phyloP scores from a whole-genome alignment of 331 rosid genomes.

The Rhamnella rubrinervis region DNA sequence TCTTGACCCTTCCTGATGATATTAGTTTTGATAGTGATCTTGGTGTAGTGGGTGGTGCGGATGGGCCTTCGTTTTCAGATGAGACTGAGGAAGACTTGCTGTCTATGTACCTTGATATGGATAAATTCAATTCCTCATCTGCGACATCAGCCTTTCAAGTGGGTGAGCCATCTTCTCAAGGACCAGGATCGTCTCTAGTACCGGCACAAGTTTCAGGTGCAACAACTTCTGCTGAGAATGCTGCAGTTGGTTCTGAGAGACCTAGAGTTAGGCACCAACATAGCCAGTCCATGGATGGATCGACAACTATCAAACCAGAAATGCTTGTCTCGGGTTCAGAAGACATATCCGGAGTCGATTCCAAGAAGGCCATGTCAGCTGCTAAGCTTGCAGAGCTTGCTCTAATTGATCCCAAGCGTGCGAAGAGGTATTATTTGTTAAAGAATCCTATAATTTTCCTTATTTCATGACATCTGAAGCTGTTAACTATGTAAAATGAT shows the following conservation, averaged over 20 bases:
- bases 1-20: conserved; percentile 87
- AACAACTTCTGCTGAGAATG: conserved; percentile 43
- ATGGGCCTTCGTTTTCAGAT: conserved; percentile 85
- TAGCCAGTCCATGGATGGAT: conserved; percentile 98
- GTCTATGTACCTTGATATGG: conserved; percentile 95
- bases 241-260: conserved; percentile 49
- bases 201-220: conserved; percentile 28
- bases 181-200: conserved; percentile 20
- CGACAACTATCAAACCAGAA: conserved; percentile 74
- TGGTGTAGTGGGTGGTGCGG: conserved; percentile 91
- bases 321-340: conserved; percentile 78
- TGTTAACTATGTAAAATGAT: not conserved
- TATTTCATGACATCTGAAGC: not conserved
- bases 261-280: conserved; percentile 95
- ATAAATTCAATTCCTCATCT: conserved; percentile 83
- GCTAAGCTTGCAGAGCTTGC: conserved; percentile 93
- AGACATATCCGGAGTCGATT: conserved; percentile 64
- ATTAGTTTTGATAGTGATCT: conserved; percentile 92
- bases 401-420: conserved; percentile 89
- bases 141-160: conserved; percentile 67
- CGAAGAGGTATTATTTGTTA: conserved; percentile 67
- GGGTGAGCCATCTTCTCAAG: conserved; percentile 63
- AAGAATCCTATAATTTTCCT: not conserved
- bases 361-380: conserved; percentile 84
- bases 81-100: conserved; percentile 94